Base-by-base conservation (phyloP, 768 basidiomycete species). In the Chalciporus chontae region DNA sequence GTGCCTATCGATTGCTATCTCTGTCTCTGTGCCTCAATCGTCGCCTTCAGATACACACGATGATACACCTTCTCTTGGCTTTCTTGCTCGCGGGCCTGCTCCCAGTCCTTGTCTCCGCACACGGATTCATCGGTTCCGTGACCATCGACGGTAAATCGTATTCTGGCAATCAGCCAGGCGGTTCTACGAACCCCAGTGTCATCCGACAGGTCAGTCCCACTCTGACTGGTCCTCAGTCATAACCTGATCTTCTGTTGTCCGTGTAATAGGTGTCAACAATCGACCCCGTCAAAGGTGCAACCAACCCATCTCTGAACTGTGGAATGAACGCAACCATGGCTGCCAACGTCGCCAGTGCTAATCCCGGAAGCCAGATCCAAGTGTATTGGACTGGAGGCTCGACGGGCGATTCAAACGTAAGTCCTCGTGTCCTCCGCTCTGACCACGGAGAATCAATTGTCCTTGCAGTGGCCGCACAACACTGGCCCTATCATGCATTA, bases 401-500 rank as follows among this genome's bases (percentile, higher is more conserved):
- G 42, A 79, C 74, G 0, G 68, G 71, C 53, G 57, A 47, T 56
- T 52, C 69, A 54, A 53, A 69, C 23, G 72, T 73, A 27, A 31
- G 70, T 62, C 38, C 29, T 37, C 45, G 1, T 21, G 15, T 2
- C 15, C 15, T 26, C 24, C 13, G 15, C 5, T 31, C 38, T 26
- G 14, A 11, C 4, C 18, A 18, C 27, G 23, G 23, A 51, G 0
- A 3, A 51, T 42, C 4, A 50, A 6, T 9, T 26, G 26, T 15
- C 40, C 47, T 14, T 13, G 29, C 39, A 77, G 70, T 79, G 77
- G 80, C 71, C 71, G 2, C 80, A 87, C 62, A 71, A 79, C 47
- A 77, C 71, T 15, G 87, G 87, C 1, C 86, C 86, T 1, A 71
- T 87, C 70, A 70, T 89, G 68, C 85, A 84, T 43, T 90, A 89